Base-by-base conservation (phyloP, 2,329 filamentous ascomycete genomes). In the Cordyceps militaris region DNA sequence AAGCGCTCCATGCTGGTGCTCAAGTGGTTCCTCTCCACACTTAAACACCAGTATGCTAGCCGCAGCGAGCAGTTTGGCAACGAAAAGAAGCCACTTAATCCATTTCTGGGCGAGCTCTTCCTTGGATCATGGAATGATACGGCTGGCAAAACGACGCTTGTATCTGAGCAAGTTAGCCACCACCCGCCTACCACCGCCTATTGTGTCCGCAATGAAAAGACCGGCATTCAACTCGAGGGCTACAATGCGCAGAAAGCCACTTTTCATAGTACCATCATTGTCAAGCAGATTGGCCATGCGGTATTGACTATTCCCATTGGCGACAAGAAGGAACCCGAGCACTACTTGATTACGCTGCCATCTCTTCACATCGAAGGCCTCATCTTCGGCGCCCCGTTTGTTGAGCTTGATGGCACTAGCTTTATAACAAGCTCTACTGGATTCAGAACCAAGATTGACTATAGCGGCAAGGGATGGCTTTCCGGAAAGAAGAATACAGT, bases 11-110 rank as follows among this genome's bases (percentile, higher is more conserved):
- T 96, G 63, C 79, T 93, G 34, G 93, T 97, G n/a, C 77, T 97
- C 66, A 95, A 93, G 73, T 97, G 93, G 93, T 97, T 97, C 76
- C 76, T 97, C 57, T 92, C 86, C 67, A 96, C 92, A 3, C 79
- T 97, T 54, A 96, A 94, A 76, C 90, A 95, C 73, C 91, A 96
- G 70, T 85, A 86, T 66, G 82, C 83, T 59, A 84, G 79, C 67
- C 80, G 82, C 59, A 95, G 89, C 69, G 92, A 97, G 65, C 77
- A 85, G 65, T 85, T 80, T 62, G 91, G 91, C 51, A 94, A 91
- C 68, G 93, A 97, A 79, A 97, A 97, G 84, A 99, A 97, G 79
- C 93, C 93, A 2, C 76, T 99, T 60, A 97, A 99, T 69, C 94
- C 94, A 0, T 97, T 99, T 75, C 76, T 99, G 36, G 93, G 93